These are phyloP conservation scores for Knufia fluminis DNA, from an alignment of 2,329 filamentous ascomycete species.

Conservation along the genomic window DNA sequence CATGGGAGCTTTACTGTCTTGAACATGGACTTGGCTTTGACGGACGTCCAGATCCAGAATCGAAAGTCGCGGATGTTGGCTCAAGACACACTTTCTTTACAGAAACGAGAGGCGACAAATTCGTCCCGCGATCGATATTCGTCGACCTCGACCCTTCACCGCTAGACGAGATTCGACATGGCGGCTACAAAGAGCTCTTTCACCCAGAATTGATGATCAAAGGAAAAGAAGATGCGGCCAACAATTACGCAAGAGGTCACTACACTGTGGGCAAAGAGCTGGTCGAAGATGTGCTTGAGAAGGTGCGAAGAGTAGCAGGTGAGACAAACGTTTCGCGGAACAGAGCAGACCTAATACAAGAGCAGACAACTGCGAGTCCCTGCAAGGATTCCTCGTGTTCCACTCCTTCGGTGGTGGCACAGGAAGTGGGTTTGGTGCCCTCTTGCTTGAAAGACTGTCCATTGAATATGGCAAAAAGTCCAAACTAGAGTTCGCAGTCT, in stretches of 20 bases:
- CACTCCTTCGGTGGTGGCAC: conserved; percentile 61
- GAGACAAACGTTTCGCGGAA: conserved; percentile 18
- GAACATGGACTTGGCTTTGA: conserved; percentile 56
- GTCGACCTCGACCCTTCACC: conserved; percentile 58
- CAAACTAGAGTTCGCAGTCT: conserved; percentile 59
- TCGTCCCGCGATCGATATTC: conserved; percentile 59
- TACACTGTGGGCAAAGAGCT: conserved; percentile 62
- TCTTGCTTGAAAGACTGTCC: conserved; percentile 55
- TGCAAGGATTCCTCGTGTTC: conserved; percentile 60
- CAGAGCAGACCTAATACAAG: conserved; percentile 13
- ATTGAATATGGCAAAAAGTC: conserved; percentile 60
- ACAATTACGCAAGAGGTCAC: conserved; percentile 61
- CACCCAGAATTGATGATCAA: conserved; percentile 58
- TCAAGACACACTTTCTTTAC: conserved; percentile 60
- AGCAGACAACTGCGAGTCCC: conserved; percentile 55
- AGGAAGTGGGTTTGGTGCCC: conserved; percentile 57
- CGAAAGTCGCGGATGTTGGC: conserved; percentile 44
- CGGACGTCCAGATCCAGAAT: conserved; percentile 49
- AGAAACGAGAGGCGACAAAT: conserved; percentile 56
- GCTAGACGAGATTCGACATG: conserved; percentile 59
- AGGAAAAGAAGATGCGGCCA: conserved; percentile 61
- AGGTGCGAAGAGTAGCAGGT: conserved; percentile 56
- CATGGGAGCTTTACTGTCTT: no score
- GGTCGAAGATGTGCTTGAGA: conserved; percentile 54
- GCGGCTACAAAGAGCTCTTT: conserved; percentile 53